Base-by-base conservation (phyloP, 768 basidiomycete species). In the Paxillus ammoniavirescens region DNA sequence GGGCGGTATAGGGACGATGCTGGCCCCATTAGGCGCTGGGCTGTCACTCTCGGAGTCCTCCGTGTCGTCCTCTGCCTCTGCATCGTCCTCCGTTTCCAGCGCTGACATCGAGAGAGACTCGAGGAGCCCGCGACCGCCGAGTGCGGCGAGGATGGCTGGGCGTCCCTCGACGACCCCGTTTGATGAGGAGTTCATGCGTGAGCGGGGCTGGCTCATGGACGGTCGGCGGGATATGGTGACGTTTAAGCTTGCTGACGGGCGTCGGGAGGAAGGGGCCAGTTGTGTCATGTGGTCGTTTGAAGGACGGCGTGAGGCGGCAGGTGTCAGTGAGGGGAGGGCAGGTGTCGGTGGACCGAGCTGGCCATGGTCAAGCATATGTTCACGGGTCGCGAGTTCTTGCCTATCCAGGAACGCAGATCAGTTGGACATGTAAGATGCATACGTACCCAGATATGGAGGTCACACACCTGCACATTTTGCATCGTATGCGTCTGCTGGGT, bases 311-410 rank as follows among this genome's bases (percentile, higher is more conserved):
- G 84, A 84, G 8, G 60, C 36, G 12, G 72, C 78, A 13, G 82
- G 82, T 0, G 84, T 77, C 5, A 72, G 59, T 0, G 70, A 68
- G 2, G 70, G 68, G 5, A 69, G 54, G 6, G 79, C 75, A 4
- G 85, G 86, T 0, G 87, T 89, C 2, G 83, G 75, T 9, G 86
- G 82, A 2, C 86, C 86, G 4, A 89, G 72, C 62, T 91, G 88
- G 5, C 87, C 88, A 61, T 95, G 93, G 67, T 93, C 89, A 44
- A 93, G 81, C 90, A 98, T 93, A 66, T 97, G 91, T 65, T 94
- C 92, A n/a, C 89, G 78, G 0, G 90, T 82, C 1, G 94, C 94
- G 13, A 98, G 78, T 61, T 93, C 91, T 54, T 87, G 85, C 62
- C 92, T 87, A 50, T 56, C 28, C 28, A 50, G 43, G 35, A 23